phyloP scores from a whole-genome alignment of 2,329 filamentous ascomycete species.

The Cadophora luteo-olivacea region DNA sequence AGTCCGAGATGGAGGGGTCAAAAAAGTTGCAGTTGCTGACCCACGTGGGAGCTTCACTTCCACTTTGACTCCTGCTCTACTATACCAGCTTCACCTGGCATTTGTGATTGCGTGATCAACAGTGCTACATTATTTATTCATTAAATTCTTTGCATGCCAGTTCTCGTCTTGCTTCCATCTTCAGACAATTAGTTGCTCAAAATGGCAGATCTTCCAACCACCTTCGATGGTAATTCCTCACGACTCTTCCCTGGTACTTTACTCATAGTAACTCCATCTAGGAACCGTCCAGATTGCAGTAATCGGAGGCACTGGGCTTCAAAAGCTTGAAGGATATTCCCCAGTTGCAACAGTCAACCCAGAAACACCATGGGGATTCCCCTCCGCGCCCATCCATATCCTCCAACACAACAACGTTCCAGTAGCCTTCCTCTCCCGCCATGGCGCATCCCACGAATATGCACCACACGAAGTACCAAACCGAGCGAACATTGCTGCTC shows the following conservation, averaged over 20 bases:
- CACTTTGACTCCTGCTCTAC: background rate
- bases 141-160: background rate
- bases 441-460: constrained; percentile 86
- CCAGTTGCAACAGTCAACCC: constrained; percentile 81
- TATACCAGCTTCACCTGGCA: background rate
- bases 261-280: constrained; percentile 42
- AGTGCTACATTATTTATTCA: background rate
- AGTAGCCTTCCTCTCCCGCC: constrained; percentile 92
- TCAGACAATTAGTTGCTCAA: background rate
- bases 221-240: constrained; percentile 33
- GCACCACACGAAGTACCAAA: constrained; percentile 95
- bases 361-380: constrained; percentile 86
- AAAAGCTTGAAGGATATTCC: constrained; percentile 84
- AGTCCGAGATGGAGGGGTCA: constrained; percentile 16
- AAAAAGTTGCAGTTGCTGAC: constrained; percentile 22
- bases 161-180: background rate
- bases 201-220: constrained; percentile 41
- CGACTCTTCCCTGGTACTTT: background rate
- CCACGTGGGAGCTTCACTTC: constrained; percentile 22
- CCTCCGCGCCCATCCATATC: constrained; percentile 80
- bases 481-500: constrained; percentile 97
- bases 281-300: constrained; percentile 83
- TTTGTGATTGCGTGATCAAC: background rate
- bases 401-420: constrained; percentile 83
- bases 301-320: constrained; percentile 91